Base-by-base conservation (phyloP, 371 early-diverging fungal species). In the Zychaea mexicana region DNA sequence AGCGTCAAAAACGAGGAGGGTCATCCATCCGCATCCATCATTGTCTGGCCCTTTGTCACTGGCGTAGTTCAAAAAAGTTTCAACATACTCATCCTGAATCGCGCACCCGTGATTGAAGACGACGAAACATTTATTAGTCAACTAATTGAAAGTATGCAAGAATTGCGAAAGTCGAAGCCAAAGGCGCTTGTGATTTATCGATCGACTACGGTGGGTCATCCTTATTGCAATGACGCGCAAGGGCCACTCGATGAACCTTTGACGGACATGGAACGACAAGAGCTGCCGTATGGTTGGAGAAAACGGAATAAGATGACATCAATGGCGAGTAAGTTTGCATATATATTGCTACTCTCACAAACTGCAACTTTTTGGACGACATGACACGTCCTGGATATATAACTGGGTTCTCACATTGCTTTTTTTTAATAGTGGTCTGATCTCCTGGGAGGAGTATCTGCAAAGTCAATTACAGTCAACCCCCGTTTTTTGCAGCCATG, bases 391-490 rank as follows among this genome's bases (percentile, higher is more conserved):
- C n/a, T n/a, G n/a, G n/a, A n/a, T n/a, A n/a, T n/a, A n/a, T n/a
- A n/a, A n/a, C n/a, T n/a, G n/a, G n/a, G n/a, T n/a, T n/a, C n/a
- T n/a, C n/a, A 39, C 9, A 39, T 39, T 39, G 17, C n/a, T 13
- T 28, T 49, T n/a, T n/a, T 21, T 52, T 19, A 26, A 13, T 61
- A 88, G 90, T 76, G 92, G 92, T 21, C 74, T 78, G 70, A 87
- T 92, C 46, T 83, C 84, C 21, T 90, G 88, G 88, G 87, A 85
- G 39, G 92, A 92, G 70, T 92, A 90, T 60, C 67, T 90, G 64
- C 84, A 83, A 63, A 82, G 84, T 42, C 88, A 89, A 71, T 61
- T 78, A 30, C 88, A 88, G n/a, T n/a, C n/a, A n/a, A n/a, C n/a
- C n/a, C n/a, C n/a, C n/a, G n/a, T n/a, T n/a, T n/a, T n/a, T n/a